Base-by-base conservation (phyloP, 2,329 filamentous ascomycete species). In the Dactylellina haptotyla region DNA sequence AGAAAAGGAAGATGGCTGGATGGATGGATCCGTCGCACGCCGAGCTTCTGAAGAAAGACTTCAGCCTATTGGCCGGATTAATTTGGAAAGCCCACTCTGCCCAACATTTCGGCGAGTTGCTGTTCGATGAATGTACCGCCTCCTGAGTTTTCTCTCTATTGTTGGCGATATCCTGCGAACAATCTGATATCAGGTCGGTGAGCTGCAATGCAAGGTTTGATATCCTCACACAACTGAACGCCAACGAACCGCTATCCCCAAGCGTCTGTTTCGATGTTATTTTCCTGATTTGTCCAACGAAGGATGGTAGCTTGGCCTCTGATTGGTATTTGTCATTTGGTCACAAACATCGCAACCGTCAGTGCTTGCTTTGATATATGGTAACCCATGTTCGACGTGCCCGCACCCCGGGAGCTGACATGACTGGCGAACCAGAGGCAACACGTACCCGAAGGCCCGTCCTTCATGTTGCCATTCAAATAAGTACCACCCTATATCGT, bases 291-390 rank as follows among this genome's bases (percentile, higher is more conserved):
- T 48, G 64, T 69, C 64, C 37, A 56, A 48, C 56, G 46, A 54
- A 41, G 48, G 54, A 45, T 59, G 64, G 41, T 39, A 69, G 43
- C 63, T 57, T 32, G 50, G 32, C 32, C 48, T 30, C 46, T 69
- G 64, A 69, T 69, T 69, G 64, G 64, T 62, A 69, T 69, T 69
- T 69, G 64, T 69, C 54, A 69, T 69, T 69, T 61, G 45, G 59
- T 59, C 63, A 59, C 54, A 67, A 66, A 53, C 63, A 67, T 58
- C n/a, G n/a, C n/a, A n/a, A n/a, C n/a, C n/a, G 37, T 59, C 46
- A 41, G 32, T 37, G 34, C 18, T 46, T 66, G 50, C 45, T 53
- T 66, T 28, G 41, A 66, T 34, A 30, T 16, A 48, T 56, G 32
- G 58, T 30, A 53, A 28, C 43, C 53, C n/a, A 26, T 37, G 53